phyloP scores from a whole-genome alignment of 768 basidiomycete species.

The Cystoderma amianthinum region DNA sequence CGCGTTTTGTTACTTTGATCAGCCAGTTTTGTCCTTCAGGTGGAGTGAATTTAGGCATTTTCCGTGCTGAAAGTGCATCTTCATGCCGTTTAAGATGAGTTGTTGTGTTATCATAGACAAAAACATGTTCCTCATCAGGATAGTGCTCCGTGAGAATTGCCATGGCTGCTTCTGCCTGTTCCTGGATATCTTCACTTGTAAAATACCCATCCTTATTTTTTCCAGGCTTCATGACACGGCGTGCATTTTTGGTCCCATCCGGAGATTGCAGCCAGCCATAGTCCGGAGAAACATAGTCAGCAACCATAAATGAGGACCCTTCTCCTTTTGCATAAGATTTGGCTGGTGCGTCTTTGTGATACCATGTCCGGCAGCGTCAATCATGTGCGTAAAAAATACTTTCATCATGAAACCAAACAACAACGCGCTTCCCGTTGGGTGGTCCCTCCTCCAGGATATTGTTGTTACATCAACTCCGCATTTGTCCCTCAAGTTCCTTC shows the following conservation, averaged over 20 bases:
- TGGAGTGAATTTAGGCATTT: conserved; percentile 20
- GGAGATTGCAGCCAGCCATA: conserved; percentile 12
- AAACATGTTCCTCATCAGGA: conserved; percentile 18
- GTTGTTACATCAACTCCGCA: conserved; percentile 1
- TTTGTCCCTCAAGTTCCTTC: conserved; percentile 2
- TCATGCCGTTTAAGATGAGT: conserved; percentile 17
- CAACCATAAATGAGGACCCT: conserved; percentile 29
- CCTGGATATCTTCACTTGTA: conserved; percentile 18
- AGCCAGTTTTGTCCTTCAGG: conserved; percentile 13
- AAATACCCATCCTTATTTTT: conserved; percentile 17
- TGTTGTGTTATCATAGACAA: conserved; percentile 15
- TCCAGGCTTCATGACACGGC: conserved; percentile 14
- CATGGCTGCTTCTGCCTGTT: conserved; percentile 15
- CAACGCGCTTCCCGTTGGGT: background rate
- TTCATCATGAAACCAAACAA: conserved; percentile 29
- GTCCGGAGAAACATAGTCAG: conserved; percentile 25
- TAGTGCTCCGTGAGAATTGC: conserved; percentile 13
- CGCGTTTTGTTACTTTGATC: conserved; percentile 9
- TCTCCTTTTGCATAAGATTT: conserved; percentile 28
- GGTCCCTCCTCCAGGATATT: conserved; percentile 1
- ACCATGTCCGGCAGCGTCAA: conserved; percentile 16
- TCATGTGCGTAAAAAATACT: conserved; percentile 33
- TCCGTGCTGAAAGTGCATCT: conserved; percentile 19
- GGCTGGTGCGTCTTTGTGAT: conserved; percentile 14
- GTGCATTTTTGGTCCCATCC: conserved; percentile 9